phyloP scores from a whole-genome alignment of 2,329 filamentous ascomycete genomes.

The Neofusicoccum parvum region DNA sequence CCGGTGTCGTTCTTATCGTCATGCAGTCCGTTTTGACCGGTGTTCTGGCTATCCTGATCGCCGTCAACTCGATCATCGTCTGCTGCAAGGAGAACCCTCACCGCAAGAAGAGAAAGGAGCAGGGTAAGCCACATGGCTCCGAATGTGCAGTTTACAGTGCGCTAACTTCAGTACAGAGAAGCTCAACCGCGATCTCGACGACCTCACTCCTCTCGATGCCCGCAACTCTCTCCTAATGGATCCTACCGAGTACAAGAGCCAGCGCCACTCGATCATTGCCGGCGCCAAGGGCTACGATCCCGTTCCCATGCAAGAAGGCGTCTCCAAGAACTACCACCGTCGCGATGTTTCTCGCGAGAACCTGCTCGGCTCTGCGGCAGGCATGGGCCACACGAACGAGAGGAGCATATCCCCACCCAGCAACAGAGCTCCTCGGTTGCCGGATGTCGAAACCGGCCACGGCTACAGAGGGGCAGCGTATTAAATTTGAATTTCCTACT shows the following conservation, averaged over 20 bases:
- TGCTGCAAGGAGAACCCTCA: constrained; percentile 90
- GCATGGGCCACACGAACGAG: constrained; percentile 32
- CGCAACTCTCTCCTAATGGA: constrained; percentile 83
- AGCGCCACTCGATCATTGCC: constrained; percentile 28
- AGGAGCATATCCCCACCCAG: constrained; percentile 31
- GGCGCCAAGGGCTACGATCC: constrained; percentile 36
- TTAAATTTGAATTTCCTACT: constrained; percentile 16
- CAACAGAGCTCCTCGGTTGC: constrained; percentile 31
- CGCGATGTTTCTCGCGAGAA: constrained; percentile 19
- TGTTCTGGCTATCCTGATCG: constrained; percentile 81
- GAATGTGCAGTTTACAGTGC: not conserved
- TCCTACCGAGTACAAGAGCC: constrained; percentile 50
- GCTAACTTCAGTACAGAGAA: constrained; percentile 63
- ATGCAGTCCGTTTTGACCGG: constrained; percentile 84
- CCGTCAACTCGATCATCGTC: constrained; percentile 81
- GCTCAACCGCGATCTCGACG: constrained; percentile 73
- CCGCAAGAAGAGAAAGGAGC: constrained; percentile 82
- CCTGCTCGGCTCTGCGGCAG: constrained; percentile 39
- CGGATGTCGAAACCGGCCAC: constrained; percentile 27
- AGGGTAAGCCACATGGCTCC: constrained; percentile 63
- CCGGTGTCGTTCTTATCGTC: constrained; percentile 90
- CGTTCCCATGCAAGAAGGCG: constrained; percentile 31
- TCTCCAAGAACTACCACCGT: constrained; percentile 32
- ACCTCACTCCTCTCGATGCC: constrained; percentile 82
- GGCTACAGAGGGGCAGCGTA: constrained; percentile 18